Evolutionary conservation across 1,139 yeast species (phyloP), one percentile per base, ranked within the genome.

Genomic region (Geotrichum bryndzae): DNA sequence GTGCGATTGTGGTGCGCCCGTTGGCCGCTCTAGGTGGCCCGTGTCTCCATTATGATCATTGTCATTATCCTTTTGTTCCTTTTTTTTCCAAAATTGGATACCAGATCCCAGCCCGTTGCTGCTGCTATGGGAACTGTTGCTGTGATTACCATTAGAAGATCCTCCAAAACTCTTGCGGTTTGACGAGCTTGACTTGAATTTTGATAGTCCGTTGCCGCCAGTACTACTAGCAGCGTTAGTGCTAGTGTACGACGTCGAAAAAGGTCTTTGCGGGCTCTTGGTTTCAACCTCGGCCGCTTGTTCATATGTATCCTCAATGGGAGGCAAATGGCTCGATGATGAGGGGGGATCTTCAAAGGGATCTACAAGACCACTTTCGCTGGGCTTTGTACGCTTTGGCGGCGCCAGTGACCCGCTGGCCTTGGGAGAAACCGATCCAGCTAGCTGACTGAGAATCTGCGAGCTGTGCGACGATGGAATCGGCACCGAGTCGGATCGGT

Each of bases 71-170:
- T 54, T 46, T 18, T 33, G 41, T 23, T 59, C 62, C 52, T 56
- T 54, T 50, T 60, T 60, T 25, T 60, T 60, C 62, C 62, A 60
- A 45, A 60, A 60, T 5, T 51, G 53, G 11, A 55, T 25, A 15
- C 58, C 58, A 48, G 29, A 45, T 0, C 58, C 58, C 46, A 15
- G 18, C 23, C 35, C 22, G 11, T 46, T 22, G 50, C 51, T 51
- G 7, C 25, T 6, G 23, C 31, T 50, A 6, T 51, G n/a, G 11
- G 18, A 22, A 8, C 22, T 15, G 25, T 25, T 41, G 13, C 23
- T 29, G 23, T 11, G 1, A 15, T 29, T 45, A 25, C 27, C 41
- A 11, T 33, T 18, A 2, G 33, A 33, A 22, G 57, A 3, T 2
- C 41, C 51, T 2, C 31, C 18, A 23, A 41, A 38, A 3, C 18